Evolutionary conservation across 306 rosid genomes (phyloP).

Genomic region (Bauhinia variegata): DNA sequence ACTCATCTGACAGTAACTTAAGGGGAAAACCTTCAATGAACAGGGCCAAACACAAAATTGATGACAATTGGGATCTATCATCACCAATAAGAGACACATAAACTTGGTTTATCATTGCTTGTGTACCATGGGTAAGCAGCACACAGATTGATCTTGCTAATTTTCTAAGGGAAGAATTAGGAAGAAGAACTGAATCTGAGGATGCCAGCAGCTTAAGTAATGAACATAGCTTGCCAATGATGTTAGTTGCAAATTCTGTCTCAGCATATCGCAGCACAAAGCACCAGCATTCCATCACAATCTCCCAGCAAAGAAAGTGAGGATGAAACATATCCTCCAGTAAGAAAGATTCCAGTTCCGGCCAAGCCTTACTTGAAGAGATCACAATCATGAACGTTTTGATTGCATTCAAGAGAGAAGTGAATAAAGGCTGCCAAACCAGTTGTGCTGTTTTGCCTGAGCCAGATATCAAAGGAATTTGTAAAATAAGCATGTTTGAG

Average conservation of each 20-base stretch:
- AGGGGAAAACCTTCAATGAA: constrained; percentile 81
- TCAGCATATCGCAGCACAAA: constrained; percentile 77
- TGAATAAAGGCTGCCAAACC: constrained; percentile 69
- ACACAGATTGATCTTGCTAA: constrained; percentile 74
- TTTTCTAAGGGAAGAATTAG: constrained; percentile 67
- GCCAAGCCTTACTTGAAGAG: constrained; percentile 73
- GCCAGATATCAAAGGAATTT: constrained; percentile 59
- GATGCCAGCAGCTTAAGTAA: constrained; percentile 69
- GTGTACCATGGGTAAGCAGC: constrained; percentile 63
- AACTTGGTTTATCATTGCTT: constrained; percentile 58
- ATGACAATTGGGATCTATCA: constrained; percentile 53
- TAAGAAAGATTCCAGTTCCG: constrained; percentile 67
- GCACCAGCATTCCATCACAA: constrained; percentile 93
- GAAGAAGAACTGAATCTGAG: constrained; percentile 60
- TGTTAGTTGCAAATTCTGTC: constrained; percentile 50
- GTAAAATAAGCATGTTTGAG: constrained; percentile 64
- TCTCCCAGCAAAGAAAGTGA: constrained; percentile 85
- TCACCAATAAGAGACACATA: constrained; percentile 58
- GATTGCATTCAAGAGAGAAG: constrained; percentile 67
- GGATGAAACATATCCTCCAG: constrained; percentile 87
- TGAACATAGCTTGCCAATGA: constrained; percentile 58
- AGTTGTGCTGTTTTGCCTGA: constrained; percentile 58
- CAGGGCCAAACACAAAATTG: constrained; percentile 59
- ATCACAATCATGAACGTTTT: constrained; percentile 73
- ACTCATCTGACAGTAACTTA: constrained; percentile 62